Conservation (phyloP, 305 asterid genomes). For the Fraxinus angustifolia region DNA sequence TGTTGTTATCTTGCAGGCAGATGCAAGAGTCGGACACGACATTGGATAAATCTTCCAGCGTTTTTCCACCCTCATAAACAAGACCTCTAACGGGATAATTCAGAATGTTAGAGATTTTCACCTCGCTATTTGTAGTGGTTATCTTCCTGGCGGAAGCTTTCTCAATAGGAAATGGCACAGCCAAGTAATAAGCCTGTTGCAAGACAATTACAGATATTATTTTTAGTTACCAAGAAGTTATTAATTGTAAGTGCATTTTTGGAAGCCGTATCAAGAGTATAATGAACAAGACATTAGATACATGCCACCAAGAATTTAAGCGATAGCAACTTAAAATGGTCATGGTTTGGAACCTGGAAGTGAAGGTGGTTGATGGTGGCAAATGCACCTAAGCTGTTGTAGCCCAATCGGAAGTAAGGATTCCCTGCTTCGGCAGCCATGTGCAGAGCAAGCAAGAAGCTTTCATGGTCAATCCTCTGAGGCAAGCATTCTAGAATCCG, state of each 20-base stretch:
- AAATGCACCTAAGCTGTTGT: constrained; percentile 93
- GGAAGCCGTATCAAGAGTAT: background rate
- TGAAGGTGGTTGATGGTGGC: constrained; percentile 93
- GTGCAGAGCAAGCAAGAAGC: constrained; percentile 74
- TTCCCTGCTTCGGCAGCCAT: constrained; percentile 78
- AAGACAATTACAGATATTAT: background rate
- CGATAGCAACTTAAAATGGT: background rate
- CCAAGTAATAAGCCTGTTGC: constrained; percentile 67
- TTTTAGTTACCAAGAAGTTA: background rate
- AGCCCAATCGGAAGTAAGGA: constrained; percentile 80
- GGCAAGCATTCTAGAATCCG: constrained; percentile 67
- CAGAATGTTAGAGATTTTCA: constrained; percentile 55
- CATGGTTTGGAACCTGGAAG: constrained; percentile 38
- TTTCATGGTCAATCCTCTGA: constrained; percentile 71
- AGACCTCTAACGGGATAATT: constrained; percentile 82
- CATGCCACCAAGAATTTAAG: background rate
- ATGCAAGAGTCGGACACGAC: constrained; percentile 65
- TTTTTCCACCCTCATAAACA: constrained; percentile 63
- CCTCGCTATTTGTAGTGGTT: constrained; percentile 42
- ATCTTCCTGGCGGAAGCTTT: constrained; percentile 64
- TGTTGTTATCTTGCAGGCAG: constrained; percentile 75
- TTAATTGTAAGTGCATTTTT: background rate
- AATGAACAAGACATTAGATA: background rate
- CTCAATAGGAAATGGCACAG: constrained; percentile 73
- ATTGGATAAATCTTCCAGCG: constrained; percentile 51